Evolutionary conservation across 371 early-diverging fungal species (phyloP).

Genomic region (Circinella umbellata): DNA sequence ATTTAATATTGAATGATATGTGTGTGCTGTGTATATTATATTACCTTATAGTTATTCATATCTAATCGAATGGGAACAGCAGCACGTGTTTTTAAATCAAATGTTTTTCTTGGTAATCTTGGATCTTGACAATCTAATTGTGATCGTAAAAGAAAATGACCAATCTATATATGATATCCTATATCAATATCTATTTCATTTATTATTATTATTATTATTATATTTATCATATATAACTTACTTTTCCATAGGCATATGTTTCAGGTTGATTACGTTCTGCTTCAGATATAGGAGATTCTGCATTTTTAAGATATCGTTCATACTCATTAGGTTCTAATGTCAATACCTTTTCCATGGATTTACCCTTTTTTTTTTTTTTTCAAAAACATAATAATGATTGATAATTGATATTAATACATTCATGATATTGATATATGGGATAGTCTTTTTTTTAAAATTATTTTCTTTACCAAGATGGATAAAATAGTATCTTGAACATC

Average conservation of each 20-base stretch:
- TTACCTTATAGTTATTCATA: slow-evolving; percentile 70
- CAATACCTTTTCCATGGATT: slow-evolving; percentile 85
- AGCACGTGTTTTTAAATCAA: slow-evolving; percentile 95
- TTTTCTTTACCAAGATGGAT: slow-evolving; percentile 55
- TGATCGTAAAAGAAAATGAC: slow-evolving; percentile 81
- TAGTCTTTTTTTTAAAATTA: too few relatives aligned
- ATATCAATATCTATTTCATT: too few relatives aligned
- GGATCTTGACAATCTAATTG: slow-evolving; percentile 91
- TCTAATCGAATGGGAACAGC: slow-evolving; percentile 86
- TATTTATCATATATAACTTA: too few relatives aligned
- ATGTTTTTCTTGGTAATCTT: slow-evolving; percentile 76
- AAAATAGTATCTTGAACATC: slow-evolving; percentile 70
- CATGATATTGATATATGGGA: too few relatives aligned
- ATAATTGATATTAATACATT: too few relatives aligned
- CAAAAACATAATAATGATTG: too few relatives aligned
- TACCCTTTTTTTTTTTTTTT: slow-evolving; percentile 75
- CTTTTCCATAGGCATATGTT: slow-evolving; percentile 55
- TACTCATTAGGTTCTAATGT: slow-evolving; percentile 72
- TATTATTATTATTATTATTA: too few relatives aligned
- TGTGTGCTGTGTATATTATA: too few relatives aligned
- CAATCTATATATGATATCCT: slow-evolving; percentile 30
- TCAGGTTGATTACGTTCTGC: slow-evolving; percentile 53
- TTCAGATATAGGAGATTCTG: slow-evolving; percentile 39
- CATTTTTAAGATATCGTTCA: slow-evolving; percentile 63
- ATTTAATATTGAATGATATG: too few relatives aligned